Evolutionary conservation across 805 yeast genomes (phyloP).

Genomic region (Metschnikowia matae): DNA sequence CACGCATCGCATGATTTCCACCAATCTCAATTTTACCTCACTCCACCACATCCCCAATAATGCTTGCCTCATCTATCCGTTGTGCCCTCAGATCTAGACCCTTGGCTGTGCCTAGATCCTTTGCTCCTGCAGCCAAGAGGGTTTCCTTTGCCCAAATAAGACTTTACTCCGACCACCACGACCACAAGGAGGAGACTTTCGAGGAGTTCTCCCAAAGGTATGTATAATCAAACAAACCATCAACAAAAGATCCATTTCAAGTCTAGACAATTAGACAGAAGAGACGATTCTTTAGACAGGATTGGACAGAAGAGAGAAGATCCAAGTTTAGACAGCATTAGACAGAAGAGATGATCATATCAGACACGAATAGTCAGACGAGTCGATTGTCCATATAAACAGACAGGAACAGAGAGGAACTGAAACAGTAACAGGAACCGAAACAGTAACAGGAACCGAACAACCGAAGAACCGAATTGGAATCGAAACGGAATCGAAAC

Average conservation of each 20-base stretch:
- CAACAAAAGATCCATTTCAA: background rate
- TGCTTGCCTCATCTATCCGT: constrained; percentile 41
- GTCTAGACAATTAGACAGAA: background rate
- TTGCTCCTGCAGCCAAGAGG: constrained; percentile 17
- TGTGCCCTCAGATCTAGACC: constrained; percentile 38
- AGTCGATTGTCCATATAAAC: background rate
- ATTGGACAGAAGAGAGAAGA: background rate
- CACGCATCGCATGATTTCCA: constrained; percentile 10
- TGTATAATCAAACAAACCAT: constrained; percentile 15
- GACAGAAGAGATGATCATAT: background rate
- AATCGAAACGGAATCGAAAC: no score
- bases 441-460: no score
- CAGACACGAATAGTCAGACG: background rate
- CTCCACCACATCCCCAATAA: constrained; percentile 10
- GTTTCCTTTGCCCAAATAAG: constrained; percentile 40
- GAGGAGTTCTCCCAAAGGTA: constrained; percentile 89
- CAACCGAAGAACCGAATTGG: no score
- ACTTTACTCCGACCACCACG: constrained; percentile 79
- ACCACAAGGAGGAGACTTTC: constrained; percentile 88
- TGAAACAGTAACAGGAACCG: no score
- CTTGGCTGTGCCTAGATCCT: constrained; percentile 27
- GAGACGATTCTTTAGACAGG: background rate
- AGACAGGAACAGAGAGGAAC: no score
- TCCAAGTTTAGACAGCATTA: no score
- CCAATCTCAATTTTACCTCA: constrained; percentile 1